phyloP scores from a whole-genome alignment of 345 rosid genomes.

The Sonneratia alba region DNA sequence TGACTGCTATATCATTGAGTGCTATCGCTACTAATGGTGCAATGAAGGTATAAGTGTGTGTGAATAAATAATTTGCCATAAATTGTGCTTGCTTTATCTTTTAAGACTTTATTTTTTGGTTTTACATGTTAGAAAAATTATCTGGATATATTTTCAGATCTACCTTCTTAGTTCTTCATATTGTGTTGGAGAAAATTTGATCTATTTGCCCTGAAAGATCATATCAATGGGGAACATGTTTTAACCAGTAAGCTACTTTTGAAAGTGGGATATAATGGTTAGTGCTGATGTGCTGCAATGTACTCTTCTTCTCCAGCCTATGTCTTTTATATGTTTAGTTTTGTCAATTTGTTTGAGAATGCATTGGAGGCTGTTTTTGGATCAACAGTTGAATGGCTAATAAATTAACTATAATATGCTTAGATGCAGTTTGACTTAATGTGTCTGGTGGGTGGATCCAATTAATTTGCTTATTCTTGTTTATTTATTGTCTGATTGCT shows the following conservation, averaged over 20 bases:
- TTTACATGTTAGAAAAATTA: background rate
- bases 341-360: background rate
- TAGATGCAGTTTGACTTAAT: background rate
- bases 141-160: background rate
- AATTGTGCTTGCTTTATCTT: background rate
- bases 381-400: background rate
- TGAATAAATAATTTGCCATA: background rate
- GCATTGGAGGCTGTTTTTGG: background rate
- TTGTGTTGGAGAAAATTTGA: background rate
- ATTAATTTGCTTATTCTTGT: background rate
- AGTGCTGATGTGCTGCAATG: background rate
- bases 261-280: background rate
- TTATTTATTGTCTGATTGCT: constrained; percentile 10
- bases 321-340: background rate
- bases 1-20: constrained; percentile 87
- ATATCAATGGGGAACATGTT: background rate
- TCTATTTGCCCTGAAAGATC: background rate
- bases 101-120: background rate
- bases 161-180: background rate
- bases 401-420: background rate
- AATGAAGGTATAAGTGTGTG: constrained; percentile 61
- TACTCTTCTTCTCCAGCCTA: background rate
- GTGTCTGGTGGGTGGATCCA: background rate
- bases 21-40: constrained; percentile 99
- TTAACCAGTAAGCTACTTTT: background rate